phyloP scores from a whole-genome alignment of 2,329 filamentous ascomycete species.

The Pestalotiopsis sp. region DNA sequence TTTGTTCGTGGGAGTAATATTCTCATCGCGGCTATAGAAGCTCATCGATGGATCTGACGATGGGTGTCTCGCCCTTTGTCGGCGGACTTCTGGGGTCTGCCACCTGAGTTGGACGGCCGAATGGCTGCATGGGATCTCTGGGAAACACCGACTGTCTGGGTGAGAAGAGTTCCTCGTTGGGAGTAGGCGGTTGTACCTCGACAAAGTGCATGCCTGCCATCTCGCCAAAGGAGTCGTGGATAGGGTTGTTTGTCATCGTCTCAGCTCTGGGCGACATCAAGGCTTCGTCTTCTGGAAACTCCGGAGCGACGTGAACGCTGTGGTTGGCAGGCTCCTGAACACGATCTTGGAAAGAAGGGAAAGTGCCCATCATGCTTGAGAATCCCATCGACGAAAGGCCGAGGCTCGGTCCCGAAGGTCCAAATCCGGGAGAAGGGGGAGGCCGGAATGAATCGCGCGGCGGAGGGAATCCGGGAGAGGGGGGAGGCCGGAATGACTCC shows the following conservation, averaged over 20 bases:
- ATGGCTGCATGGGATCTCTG: slow-evolving; percentile 54
- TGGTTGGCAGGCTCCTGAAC: slow-evolving; percentile 27
- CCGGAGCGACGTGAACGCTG: slow-evolving; percentile 39
- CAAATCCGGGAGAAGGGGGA: slow-evolving; percentile 50
- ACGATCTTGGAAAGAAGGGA: slow-evolving; percentile 18
- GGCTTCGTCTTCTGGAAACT: slow-evolving; percentile 50
- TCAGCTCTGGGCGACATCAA: slow-evolving; percentile 74
- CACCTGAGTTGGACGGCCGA: slow-evolving; percentile 52
- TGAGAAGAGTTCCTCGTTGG: slow-evolving; percentile 56
- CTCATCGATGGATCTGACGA: slow-evolving; percentile 78
- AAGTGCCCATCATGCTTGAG: slow-evolving; percentile 36
- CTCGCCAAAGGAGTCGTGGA: slow-evolving; percentile 51
- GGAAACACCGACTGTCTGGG: slow-evolving; percentile 56
- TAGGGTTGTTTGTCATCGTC: slow-evolving; percentile 72
- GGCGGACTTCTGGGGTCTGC: slow-evolving; percentile 76
- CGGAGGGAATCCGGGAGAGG: slow-evolving; percentile 29
- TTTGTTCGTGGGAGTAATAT: slow-evolving; percentile 1
- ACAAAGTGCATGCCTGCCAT: slow-evolving; percentile 54
- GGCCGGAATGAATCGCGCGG: slow-evolving; percentile 34
- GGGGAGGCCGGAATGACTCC: slow-evolving; percentile 23
- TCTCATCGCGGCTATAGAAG: slow-evolving; percentile 57
- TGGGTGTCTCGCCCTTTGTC: slow-evolving; percentile 73
- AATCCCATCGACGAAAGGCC: slow-evolving; percentile 45
- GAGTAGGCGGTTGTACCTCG: slow-evolving; percentile 52
- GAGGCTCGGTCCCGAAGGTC: slow-evolving; percentile 39